Percentiles rank a stretch among this genome's conserved stretches.
Evolutionary conservation across 2,329 filamentous ascomycete species (phyloP).

Genomic region (Alternaria sp.): DNA sequence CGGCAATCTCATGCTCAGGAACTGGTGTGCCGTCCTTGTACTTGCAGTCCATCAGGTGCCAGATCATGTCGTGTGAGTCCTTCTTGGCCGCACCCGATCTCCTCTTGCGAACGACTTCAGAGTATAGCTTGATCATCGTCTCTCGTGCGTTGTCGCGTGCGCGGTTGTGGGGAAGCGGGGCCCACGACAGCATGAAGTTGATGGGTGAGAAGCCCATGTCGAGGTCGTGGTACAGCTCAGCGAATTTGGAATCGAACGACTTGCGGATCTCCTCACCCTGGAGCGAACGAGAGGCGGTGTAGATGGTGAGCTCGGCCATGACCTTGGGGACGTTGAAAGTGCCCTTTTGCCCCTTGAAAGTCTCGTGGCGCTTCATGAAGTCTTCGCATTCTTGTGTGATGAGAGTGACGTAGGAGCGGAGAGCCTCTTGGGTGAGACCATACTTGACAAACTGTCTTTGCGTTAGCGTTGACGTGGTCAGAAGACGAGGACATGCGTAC

Average conservation of each 20-base stretch:
- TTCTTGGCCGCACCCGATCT: constrained; percentile 62
- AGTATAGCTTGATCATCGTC: constrained; percentile 83
- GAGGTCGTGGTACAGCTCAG: constrained; percentile 84
- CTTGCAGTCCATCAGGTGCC: constrained; percentile 83
- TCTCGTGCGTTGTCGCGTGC: constrained; percentile 80
- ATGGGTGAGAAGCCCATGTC: constrained; percentile 89
- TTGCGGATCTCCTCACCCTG: constrained; percentile 84
- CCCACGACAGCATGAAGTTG: constrained; percentile 91
- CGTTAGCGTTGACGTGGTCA: constrained; percentile 12
- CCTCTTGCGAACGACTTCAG: constrained; percentile 79
- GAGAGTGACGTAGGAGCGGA: constrained; percentile 79
- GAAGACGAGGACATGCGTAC: constrained; percentile 55
- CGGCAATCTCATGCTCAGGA: constrained; percentile 85
- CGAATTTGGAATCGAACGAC: constrained; percentile 81
- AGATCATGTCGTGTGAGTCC: constrained; percentile 78
- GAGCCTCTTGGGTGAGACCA: constrained; percentile 77
- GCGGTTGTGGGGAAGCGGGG: constrained; percentile 86
- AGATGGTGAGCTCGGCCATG: constrained; percentile 88
- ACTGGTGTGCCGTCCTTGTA: constrained; percentile 84
- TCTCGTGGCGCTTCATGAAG: constrained; percentile 73
- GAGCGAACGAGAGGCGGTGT: constrained; percentile 84
- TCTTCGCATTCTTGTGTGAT: constrained; percentile 77
- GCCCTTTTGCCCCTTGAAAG: constrained; percentile 74
- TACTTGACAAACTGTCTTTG: constrained; percentile 76
- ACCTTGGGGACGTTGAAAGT: constrained; percentile 75